Conservation (phyloP, 352 stramenopile species). For the Blastocystis sp. region DNA sequence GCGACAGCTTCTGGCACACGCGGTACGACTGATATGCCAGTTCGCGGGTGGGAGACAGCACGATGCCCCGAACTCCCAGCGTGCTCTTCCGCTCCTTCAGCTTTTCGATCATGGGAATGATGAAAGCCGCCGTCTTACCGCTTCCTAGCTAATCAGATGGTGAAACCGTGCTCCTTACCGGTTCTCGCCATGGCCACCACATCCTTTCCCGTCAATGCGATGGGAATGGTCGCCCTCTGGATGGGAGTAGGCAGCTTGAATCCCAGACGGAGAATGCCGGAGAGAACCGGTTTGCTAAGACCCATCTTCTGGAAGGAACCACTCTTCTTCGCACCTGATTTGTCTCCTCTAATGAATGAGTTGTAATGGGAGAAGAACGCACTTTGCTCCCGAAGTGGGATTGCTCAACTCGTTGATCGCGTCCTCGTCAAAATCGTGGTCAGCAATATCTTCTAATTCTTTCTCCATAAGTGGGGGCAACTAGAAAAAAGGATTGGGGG, state of each 20-base stretch:
- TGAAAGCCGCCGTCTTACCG: constrained; percentile 95
- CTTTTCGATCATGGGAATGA: constrained; percentile 95
- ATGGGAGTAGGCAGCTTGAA: constrained; percentile 97
- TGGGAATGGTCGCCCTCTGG: constrained; percentile 92
- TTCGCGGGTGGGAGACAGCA: constrained; percentile 93
- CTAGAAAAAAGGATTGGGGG: not conserved
- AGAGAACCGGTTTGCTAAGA: constrained; percentile 73
- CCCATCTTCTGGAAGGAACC: constrained; percentile 73
- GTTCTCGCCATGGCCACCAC: constrained; percentile 96
- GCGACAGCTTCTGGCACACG: constrained; percentile 80
- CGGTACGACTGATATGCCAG: constrained; percentile 93
- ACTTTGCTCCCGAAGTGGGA: not conserved
- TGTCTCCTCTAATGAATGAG: not conserved
- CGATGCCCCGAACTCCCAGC: constrained; percentile 79
- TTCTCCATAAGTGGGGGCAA: constrained; percentile 5
- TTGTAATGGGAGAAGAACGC: not conserved
- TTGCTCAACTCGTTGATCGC: not conserved
- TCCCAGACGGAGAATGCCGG: constrained; percentile 85
- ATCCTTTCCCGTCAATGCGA: constrained; percentile 90
- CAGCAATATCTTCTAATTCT: constrained; percentile 3
- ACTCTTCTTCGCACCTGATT: constrained; percentile 30
- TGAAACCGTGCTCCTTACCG: constrained; percentile 45
- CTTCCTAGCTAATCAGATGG: constrained; percentile 74
- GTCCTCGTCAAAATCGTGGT: not conserved
- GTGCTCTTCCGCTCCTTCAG: constrained; percentile 86